Conservation (phyloP, 371 early-diverging fungal genomes). For the Apophysomyces variabilis region DNA sequence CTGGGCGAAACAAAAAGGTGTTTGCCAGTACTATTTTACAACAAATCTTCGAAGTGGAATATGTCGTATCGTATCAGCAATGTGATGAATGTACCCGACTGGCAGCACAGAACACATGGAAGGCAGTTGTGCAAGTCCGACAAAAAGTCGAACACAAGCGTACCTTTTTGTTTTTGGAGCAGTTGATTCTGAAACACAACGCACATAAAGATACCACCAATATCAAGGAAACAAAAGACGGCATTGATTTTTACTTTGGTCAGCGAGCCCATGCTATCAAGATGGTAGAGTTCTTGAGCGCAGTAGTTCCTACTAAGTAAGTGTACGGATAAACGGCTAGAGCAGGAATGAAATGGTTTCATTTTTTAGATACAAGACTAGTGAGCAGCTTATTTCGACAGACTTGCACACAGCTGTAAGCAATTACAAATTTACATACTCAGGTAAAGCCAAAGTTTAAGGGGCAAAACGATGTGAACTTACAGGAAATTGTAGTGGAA, state of each 20-base stretch:
- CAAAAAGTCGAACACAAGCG: conserved; percentile 98
- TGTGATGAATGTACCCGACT: conserved; percentile 98
- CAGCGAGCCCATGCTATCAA: conserved; percentile 91
- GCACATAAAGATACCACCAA: conserved; percentile 97
- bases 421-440: conserved; percentile 94
- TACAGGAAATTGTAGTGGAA: conserved; percentile 80
- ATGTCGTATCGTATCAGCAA: conserved; percentile 90
- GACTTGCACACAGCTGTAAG: conserved; percentile 95
- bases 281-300: conserved; percentile 94
- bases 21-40: conserved; percentile 95
- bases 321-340: conserved; percentile 1
- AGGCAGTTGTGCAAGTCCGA: conserved; percentile 97
- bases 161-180: conserved; percentile 98
- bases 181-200: conserved; percentile 97
- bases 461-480: neutral
- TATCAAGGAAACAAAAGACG: conserved; percentile 97
- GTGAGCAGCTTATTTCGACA: conserved; percentile 96
- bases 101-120: conserved; percentile 99
- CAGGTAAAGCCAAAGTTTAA: conserved; percentile 19
- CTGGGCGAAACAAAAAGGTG: conserved; percentile 48
- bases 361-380: conserved; percentile 71
- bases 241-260: conserved; percentile 99
- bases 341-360: neutral
- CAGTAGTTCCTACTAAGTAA: conserved; percentile 83
- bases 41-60: conserved; percentile 97